Evolutionary conservation across 768 basidiomycete genomes (phyloP), one percentile per base, ranked within the genome.

Genomic region (Russula dissimulans): DNA sequence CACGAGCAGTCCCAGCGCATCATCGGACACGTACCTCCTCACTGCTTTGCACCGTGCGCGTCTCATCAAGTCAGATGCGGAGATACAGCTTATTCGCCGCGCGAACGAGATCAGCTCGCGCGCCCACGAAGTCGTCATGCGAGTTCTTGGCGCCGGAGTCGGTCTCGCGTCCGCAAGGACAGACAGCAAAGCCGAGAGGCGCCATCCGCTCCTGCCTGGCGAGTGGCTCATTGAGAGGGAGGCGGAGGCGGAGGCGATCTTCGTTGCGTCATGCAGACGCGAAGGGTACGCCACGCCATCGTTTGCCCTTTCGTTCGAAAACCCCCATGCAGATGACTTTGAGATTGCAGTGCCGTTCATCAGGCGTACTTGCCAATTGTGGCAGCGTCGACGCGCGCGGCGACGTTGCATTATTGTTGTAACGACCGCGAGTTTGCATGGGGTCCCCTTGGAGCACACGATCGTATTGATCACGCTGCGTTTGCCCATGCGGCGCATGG

Each of bases 321-420:
- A 2, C 2, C 22, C 15, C 5, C 26, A 49, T 39, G 15, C 15
- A 44, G 11, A 38, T 31, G 34, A 45, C 50, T 26, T 10, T 29
- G 36, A 57, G 26, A 47, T 9, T 32, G 22, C 29, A 95, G 93
- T 17, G 78, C 93, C 1, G 79, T 84, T 11, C 88, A 88, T 54
- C 92, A 95, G 73, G 91, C 94, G 0, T 97, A 98, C 72, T 78
- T 90, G 7, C 94, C 95, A 1, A 97, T 97, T 55, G 89, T 94
- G 3, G 95, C 95, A 1, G 86, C 88, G 0, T 87, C 92, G 0
- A 83, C 82, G 3, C 81, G 91, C 18, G 93, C 94, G 4, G 86
- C 91, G 1, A 97, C 92, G 0, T 76, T 98, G 4, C 95, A 97
- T 69, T 97, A 97, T 72, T 93, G 93, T 67, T 94, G 91, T 75